phyloP scores from a whole-genome alignment of 208 protist genomes.

The Entamoeba histolytica region DNA sequence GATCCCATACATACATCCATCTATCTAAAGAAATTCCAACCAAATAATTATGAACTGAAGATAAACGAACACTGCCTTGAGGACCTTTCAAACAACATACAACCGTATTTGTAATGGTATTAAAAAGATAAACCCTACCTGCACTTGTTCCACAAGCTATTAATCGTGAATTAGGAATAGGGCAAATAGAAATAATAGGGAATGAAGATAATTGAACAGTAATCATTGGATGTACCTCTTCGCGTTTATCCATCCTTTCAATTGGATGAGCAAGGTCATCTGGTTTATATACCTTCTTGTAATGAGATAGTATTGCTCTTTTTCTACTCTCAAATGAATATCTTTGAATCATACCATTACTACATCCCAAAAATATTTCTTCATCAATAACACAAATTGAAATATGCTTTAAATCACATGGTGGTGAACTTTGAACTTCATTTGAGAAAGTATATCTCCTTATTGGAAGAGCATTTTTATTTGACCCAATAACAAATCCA shows the following conservation, averaged over 20 bases:
- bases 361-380: neutral
- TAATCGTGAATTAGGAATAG: neutral
- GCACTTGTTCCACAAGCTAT: neutral
- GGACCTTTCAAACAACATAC: neutral
- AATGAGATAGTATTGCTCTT: neutral
- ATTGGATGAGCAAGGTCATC: neutral
- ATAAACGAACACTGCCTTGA: neutral
- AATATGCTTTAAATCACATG: neutral
- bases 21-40: neutral
- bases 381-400: neutral
- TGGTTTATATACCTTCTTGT: neutral
- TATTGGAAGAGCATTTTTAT: neutral
- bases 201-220: neutral
- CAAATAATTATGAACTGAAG: neutral
- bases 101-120: neutral
- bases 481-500: neutral
- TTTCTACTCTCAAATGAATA: neutral
- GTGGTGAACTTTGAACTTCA: neutral
- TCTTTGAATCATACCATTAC: neutral
- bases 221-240: neutral
- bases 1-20: neutral
- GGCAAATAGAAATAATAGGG: neutral
- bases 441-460: neutral
- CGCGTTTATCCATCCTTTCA: neutral
- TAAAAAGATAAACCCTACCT: neutral